Evolutionary conservation across 257 asterid species (phyloP).

Genomic region (Solanum pimpinellifolium): DNA sequence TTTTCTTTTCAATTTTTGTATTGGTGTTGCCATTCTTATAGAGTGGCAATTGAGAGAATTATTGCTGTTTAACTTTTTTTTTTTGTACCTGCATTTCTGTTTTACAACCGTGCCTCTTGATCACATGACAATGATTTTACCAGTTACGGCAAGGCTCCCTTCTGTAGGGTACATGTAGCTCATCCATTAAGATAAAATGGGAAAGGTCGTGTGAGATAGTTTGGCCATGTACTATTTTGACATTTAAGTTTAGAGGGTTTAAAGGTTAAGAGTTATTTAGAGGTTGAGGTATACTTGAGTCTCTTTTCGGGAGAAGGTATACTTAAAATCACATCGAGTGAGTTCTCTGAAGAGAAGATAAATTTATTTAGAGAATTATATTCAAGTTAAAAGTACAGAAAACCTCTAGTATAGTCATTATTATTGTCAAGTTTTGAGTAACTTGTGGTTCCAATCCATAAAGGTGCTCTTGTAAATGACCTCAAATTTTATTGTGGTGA

Average conservation of each 20-base stretch:
- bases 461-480: background rate
- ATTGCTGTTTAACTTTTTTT: background rate
- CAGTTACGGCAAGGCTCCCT: background rate
- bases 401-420: background rate
- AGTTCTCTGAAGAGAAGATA: background rate
- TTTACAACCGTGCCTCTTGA: background rate
- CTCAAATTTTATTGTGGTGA: background rate
- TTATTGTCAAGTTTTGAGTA: background rate
- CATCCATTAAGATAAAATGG: background rate
- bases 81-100: background rate
- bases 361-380: background rate
- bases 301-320: background rate
- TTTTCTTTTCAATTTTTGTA: background rate
- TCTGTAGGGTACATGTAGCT: background rate
- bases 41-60: background rate
- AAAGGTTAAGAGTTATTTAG: background rate
- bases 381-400: background rate
- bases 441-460: background rate
- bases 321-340: background rate
- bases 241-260: background rate
- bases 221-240: background rate
- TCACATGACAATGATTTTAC: background rate
- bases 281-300: background rate
- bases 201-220: background rate
- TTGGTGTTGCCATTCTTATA: background rate